Percentiles rank a stretch among this genome's conserved stretches.
Conservation (phyloP, 805 yeast genomes). For the Saccharomycopsis sp. region DNA sequence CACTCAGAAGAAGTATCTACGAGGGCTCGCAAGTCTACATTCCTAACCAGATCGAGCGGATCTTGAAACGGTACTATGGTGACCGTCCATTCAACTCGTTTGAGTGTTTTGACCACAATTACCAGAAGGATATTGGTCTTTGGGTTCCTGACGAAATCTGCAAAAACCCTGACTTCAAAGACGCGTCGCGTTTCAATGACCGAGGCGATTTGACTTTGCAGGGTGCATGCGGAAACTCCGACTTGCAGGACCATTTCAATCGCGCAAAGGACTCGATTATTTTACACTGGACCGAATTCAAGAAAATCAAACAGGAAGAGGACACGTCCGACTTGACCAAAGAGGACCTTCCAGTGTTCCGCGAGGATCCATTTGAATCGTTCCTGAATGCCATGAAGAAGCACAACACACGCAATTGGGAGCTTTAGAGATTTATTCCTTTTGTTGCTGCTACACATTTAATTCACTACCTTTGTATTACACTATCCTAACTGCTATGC, state of each 20-base stretch:
- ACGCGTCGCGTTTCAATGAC: constrained; percentile 7
- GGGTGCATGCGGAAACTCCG: constrained; percentile 36
- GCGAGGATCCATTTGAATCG: constrained; percentile 24
- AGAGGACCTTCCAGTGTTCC: constrained; percentile 33
- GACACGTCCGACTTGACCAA: constrained; percentile 21
- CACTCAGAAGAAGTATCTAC: constrained; percentile 36
- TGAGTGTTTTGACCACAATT: constrained; percentile 30
- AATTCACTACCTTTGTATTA: neutral
- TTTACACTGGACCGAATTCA: constrained; percentile 28
- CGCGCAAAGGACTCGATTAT: constrained; percentile 27
- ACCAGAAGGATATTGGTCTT: constrained; percentile 36
- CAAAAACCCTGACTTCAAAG: constrained; percentile 26
- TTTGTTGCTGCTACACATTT: neutral
- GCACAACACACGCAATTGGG: constrained; percentile 17
- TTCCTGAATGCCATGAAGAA: constrained; percentile 3
- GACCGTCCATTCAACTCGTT: constrained; percentile 24
- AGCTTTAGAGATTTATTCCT: neutral
- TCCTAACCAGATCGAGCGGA: constrained; percentile 34
- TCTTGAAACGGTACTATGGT: constrained; percentile 34
- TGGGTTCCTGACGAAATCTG: constrained; percentile 44
- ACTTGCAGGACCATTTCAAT: constrained; percentile 35
- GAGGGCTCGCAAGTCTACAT: constrained; percentile 44
- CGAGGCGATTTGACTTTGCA: constrained; percentile 24
- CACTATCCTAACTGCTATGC: neutral
- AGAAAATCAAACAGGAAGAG: constrained; percentile 22